phyloP scores from a whole-genome alignment of 768 basidiomycete species.

The Sporobolomyces roseus region DNA sequence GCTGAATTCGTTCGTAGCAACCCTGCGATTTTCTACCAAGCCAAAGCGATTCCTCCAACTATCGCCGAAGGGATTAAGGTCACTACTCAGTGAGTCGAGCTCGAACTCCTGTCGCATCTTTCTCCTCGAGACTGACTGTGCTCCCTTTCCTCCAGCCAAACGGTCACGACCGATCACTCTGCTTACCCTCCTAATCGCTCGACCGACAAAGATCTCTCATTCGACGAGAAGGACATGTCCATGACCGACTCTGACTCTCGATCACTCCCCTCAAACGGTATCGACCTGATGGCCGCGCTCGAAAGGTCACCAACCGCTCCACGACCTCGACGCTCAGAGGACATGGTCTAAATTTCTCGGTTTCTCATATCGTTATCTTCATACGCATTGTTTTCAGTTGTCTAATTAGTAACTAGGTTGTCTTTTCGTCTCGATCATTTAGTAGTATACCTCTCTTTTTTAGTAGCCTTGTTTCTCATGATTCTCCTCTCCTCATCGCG shows the following conservation, averaged over 20 bases:
- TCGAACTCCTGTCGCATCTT: neutral
- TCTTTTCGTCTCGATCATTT: no score
- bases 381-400: no score
- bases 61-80: conserved; percentile 7
- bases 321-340: neutral
- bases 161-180: neutral
- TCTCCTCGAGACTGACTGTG: neutral
- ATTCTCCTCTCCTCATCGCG: no score
- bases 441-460: no score
- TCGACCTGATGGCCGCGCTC: conserved; percentile 1
- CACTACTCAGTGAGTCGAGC: conserved; percentile 10
- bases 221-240: conserved; percentile 22
- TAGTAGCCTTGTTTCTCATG: no score
- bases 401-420: no score
- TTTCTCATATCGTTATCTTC: no score
- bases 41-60: neutral
- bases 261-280: neutral
- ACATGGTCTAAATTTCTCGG: conserved; percentile 10
- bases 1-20: no score
- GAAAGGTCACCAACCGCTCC: conserved; percentile 6
- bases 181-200: conserved; percentile 1
- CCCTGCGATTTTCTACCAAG: conserved; percentile 16
- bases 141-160: neutral
- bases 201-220: conserved; percentile 5
- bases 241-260: conserved; percentile 5